Base-by-base conservation (phyloP, 176 grass and related monocot species). In the Microstegium vimineum region DNA sequence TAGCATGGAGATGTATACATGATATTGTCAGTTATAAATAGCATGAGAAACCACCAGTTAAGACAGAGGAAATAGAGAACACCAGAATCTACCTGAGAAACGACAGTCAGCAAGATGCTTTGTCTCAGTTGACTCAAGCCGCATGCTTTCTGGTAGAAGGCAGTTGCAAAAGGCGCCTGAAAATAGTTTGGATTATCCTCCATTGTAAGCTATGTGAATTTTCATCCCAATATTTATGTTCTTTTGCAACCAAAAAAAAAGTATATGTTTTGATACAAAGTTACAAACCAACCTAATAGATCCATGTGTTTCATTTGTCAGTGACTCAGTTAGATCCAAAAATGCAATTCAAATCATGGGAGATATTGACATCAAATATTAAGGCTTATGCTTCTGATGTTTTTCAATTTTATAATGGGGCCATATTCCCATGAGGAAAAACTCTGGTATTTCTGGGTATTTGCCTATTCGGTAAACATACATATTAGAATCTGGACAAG, bases 141-240 rank as follows among this genome's bases (percentile, higher is more conserved):
- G 85, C 77, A 99, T 93, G 78, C 90, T 79, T 86, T 95, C 95
- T 82, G 95, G 95, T 62, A 99, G 80, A 91, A 99, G 93, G 70
- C 96, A 99, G 73, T 95, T 95, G 88, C 90, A 95, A 86, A 99
- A 76, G 18, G 85, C 85, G 12, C 96, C 93, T 95, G 83, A 85
- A 90, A 86, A 28, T n/a, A 76, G 56, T 61, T 77, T 71, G 43
- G 57, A 77, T 85, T 66, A 76, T 73, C 33, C 67, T 65, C 35
- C 41, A 66, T 66, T 14, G 35, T 41, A 85, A 33, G 34, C 10
- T 30, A 18, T 31, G 4, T 12, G 60, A 40, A 13, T 37, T n/a
- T 41, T 35, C 66, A 6, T 78, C 66, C 59, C 68, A 23, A 62
- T 26, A 74, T 32, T 2, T 49, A 8, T 49, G 31, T 16, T 60